Conservation (phyloP, 805 yeast genomes). For the Cyberlindnera petersonii region DNA sequence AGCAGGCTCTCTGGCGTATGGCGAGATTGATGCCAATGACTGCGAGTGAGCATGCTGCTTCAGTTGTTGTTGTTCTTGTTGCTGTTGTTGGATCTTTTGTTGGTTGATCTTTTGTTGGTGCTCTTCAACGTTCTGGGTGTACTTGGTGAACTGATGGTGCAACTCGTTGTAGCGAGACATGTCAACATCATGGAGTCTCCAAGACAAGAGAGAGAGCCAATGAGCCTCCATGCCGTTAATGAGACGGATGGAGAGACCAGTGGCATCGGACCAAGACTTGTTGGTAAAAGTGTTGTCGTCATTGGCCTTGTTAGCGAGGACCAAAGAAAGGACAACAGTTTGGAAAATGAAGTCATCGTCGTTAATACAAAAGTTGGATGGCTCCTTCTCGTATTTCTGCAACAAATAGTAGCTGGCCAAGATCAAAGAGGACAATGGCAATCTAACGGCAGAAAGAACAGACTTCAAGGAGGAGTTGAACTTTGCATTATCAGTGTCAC, state of each 20-base stretch:
- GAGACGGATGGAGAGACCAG: conserved; percentile 61
- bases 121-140: conserved; percentile 21
- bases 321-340: conserved; percentile 61
- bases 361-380: conserved; percentile 31
- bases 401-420: conserved; percentile 76
- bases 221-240: conserved; percentile 66
- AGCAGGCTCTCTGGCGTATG: conserved; percentile 17
- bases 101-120: conserved; percentile 23
- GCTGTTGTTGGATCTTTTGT: conserved; percentile 14
- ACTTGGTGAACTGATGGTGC: conserved; percentile 22
- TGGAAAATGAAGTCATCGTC: conserved; percentile 42
- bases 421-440: conserved; percentile 78
- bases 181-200: conserved; percentile 47
- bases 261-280: conserved; percentile 94
- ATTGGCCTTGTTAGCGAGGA: conserved; percentile 88
- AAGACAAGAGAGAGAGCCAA: conserved; percentile 61
- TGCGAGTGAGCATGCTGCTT: conserved; percentile 4
- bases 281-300: conserved; percentile 97
- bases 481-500: conserved; percentile 33
- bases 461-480: conserved; percentile 59
- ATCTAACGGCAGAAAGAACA: conserved; percentile 80
- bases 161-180: conserved; percentile 26
- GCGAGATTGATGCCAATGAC: conserved; percentile 5
- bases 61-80: conserved; percentile 12
- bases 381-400: conserved; percentile 46